phyloP scores from a whole-genome alignment of 164 flowering plant genomes.

The Tetracentron sinense region DNA sequence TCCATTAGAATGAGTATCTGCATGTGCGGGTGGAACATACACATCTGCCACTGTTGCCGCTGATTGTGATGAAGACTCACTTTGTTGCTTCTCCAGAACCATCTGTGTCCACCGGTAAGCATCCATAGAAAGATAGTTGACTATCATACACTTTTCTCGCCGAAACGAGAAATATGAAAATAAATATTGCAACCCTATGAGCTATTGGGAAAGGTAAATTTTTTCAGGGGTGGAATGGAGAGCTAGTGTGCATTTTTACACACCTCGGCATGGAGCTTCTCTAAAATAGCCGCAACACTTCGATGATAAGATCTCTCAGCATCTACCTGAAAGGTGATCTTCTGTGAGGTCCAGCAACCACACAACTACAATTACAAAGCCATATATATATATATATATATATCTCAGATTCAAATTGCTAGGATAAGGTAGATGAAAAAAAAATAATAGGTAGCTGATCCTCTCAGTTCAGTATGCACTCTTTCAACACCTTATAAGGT shows the following conservation, averaged over 20 bases:
- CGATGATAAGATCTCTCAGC: conserved; percentile 79
- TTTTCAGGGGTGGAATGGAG: neutral
- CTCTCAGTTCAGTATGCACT: too few species aligned
- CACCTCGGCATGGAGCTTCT: conserved; percentile 65
- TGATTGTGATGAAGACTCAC: conserved; percentile 30
- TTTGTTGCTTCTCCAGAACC: conserved; percentile 40
- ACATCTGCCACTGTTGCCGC: conserved; percentile 24
- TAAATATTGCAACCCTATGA: neutral
- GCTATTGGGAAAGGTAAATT: neutral
- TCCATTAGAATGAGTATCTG: conserved; percentile 26
- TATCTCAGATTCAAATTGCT: too few species aligned
- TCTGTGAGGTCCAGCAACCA: conserved; percentile 2
- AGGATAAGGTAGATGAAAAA: too few species aligned
- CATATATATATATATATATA: too few species aligned
- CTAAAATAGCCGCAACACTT: conserved; percentile 44
- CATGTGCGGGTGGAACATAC: conserved; percentile 19
- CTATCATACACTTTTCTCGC: neutral
- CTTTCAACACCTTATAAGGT: too few species aligned
- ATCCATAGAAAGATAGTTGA: neutral
- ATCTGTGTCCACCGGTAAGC: conserved; percentile 36
- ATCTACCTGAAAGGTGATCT: conserved; percentile 47
- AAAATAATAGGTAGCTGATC: too few species aligned
- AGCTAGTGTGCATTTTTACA: conserved; percentile 10
- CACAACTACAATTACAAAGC: neutral
- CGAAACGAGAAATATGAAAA: neutral